phyloP scores from a whole-genome alignment of 2,329 filamentous ascomycete genomes.

The Ophidiomyces ophidiicola region DNA sequence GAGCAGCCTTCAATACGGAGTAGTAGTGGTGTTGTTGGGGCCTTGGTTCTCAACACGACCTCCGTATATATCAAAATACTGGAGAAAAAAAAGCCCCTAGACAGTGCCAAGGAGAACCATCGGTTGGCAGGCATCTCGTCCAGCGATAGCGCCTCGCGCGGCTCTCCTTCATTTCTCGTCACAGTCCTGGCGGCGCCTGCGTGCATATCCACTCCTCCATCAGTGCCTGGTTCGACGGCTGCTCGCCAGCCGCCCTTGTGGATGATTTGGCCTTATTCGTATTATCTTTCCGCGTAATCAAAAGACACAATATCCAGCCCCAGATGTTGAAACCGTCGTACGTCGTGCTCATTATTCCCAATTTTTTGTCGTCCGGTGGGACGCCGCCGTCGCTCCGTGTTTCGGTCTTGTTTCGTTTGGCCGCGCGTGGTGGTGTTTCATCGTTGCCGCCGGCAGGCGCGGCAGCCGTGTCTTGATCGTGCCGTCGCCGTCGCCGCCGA shows the following conservation, averaged over 20 bases:
- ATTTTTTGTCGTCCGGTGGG: constrained; percentile 68
- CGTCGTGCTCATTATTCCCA: constrained; percentile 61
- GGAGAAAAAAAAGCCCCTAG: no score
- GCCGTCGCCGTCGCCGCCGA: constrained; percentile 17
- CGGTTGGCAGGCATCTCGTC: no score
- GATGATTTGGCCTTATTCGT: constrained; percentile 23
- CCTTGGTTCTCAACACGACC: no score
- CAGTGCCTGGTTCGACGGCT: constrained; percentile 47
- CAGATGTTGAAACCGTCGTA: constrained; percentile 97
- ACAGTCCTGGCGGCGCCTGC: constrained; percentile 40
- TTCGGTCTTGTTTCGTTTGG: constrained; percentile 6
- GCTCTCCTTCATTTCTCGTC: constrained; percentile 25
- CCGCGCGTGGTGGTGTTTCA: background rate
- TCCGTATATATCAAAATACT: no score
- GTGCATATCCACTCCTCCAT: constrained; percentile 85
- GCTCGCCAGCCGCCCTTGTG: constrained; percentile 21
- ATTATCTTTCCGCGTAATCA: constrained; percentile 59
- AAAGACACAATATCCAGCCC: constrained; percentile 78
- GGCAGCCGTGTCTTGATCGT: no score
- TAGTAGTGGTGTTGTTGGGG: no score
- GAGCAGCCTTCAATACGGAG: no score
- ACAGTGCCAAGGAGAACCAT: no score
- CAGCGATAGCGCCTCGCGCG: background rate
- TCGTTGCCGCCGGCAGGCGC: background rate
- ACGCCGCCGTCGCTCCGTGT: constrained; percentile 11